Evolutionary conservation across 805 yeast species (phyloP).

Genomic region (Sporopachydermia quercuum): DNA sequence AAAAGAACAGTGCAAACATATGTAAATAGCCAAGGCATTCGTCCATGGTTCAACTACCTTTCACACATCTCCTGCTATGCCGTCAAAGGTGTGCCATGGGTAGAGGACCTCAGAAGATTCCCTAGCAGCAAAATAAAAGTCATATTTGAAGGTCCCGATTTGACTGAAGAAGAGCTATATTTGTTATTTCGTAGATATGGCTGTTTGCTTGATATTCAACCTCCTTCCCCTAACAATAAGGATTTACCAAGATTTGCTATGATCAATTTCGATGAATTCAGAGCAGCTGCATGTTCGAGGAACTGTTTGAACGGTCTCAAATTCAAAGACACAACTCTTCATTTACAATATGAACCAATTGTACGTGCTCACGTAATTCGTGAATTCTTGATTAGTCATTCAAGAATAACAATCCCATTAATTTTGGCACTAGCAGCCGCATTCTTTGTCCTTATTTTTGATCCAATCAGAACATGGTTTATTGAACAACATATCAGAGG

Average conservation of each 20-base stretch:
- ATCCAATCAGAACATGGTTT: slow-evolving; percentile 78
- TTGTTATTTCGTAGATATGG: slow-evolving; percentile 81
- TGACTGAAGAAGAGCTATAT: slow-evolving; percentile 72
- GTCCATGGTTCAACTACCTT: slow-evolving; percentile 25
- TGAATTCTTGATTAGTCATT: slow-evolving; percentile 55
- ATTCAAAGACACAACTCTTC: slow-evolving; percentile 44
- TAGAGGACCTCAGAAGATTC: slow-evolving; percentile 74
- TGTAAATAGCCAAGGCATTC: slow-evolving; percentile 15
- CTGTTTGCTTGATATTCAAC: slow-evolving; percentile 55
- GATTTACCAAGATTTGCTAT: slow-evolving; percentile 35
- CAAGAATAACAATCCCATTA: slow-evolving; percentile 70
- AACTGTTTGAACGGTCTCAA: slow-evolving; percentile 78
- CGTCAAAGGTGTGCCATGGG: slow-evolving; percentile 91
- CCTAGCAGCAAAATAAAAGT: slow-evolving; percentile 54
- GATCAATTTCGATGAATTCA: slow-evolving; percentile 37
- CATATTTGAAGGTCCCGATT: slow-evolving; percentile 58
- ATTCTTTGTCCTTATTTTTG: slow-evolving; percentile 73
- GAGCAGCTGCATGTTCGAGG: slow-evolving; percentile 74
- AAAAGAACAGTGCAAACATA: slow-evolving; percentile 33
- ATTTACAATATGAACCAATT: slow-evolving; percentile 56
- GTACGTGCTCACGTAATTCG: slow-evolving; percentile 35
- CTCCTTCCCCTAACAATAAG: slow-evolving; percentile 29
- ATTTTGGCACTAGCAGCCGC: slow-evolving; percentile 68
- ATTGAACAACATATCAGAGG: slow-evolving; percentile 60
- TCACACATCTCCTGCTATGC: slow-evolving; percentile 42